Conservation (phyloP, 2,329 filamentous ascomycete genomes). For the Pyricularia grisea region DNA sequence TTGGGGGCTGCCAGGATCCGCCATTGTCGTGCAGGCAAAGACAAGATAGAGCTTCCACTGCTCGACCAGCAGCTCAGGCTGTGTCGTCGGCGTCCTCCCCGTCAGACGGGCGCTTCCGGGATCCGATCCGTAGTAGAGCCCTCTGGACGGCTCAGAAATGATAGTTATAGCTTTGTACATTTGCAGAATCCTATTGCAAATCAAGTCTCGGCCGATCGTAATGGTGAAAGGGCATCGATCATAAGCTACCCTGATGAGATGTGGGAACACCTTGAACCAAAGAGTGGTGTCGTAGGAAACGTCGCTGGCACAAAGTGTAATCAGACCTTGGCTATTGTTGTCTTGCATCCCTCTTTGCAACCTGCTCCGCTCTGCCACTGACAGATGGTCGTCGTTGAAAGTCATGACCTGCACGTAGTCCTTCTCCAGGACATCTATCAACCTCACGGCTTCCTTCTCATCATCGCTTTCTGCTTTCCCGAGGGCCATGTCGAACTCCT, state of each 20-base stretch:
- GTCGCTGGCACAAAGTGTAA: constrained; percentile 93
- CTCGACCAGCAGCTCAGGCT: constrained; percentile 82
- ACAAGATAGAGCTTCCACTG: constrained; percentile 98
- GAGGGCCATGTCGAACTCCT: constrained; percentile 84
- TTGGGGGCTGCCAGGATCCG: constrained; percentile 63
- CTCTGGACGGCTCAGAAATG: constrained; percentile 64
- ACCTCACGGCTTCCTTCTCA: constrained; percentile 46
- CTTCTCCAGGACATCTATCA: constrained; percentile 88
- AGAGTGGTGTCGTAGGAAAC: constrained; percentile 88
- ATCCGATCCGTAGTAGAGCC: constrained; percentile 53
- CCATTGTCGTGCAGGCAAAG: constrained; percentile 92
- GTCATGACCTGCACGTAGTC: constrained; percentile 84
- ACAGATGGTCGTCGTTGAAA: constrained; percentile 83
- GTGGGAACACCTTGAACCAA: constrained; percentile 98
- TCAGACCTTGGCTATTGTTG: constrained; percentile 72
- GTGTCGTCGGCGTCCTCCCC: constrained; percentile 53
- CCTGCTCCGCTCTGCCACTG: constrained; percentile 84
- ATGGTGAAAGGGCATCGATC: constrained; percentile 89
- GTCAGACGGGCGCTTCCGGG: constrained; percentile 41
- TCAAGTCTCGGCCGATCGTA: constrained; percentile 79
- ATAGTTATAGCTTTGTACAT: constrained; percentile 81
- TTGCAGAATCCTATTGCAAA: constrained; percentile 85
- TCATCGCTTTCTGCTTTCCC: constrained; percentile 54
- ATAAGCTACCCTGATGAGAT: constrained; percentile 81
- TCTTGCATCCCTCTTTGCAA: constrained; percentile 84